Percentiles rank a stretch among this genome's conserved stretches.
These are phyloP conservation scores for Kodamaea ohmeri DNA, from an alignment of 1,139 yeast species.

Conservation along the genomic window DNA sequence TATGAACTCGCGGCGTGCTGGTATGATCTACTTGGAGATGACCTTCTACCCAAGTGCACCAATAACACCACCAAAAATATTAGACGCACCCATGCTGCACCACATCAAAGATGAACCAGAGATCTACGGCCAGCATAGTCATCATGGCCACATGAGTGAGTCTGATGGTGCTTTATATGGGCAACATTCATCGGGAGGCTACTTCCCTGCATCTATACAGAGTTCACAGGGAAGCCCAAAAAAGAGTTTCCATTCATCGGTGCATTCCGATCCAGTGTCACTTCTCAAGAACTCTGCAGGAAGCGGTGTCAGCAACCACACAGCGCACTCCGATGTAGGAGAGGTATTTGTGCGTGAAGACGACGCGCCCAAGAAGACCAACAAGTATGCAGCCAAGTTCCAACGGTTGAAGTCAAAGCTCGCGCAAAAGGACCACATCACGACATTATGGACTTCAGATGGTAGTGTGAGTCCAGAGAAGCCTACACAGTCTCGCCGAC, in stretches of 20 bases:
- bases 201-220: slow-evolving; percentile 2
- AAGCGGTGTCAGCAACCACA: slow-evolving; percentile 2
- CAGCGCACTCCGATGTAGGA: slow-evolving; percentile 1
- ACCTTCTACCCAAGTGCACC: slow-evolving; percentile 78
- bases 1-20: slow-evolving; percentile 76
- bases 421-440: slow-evolving; percentile 37
- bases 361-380: slow-evolving; percentile 16
- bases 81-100: slow-evolving; percentile 4
- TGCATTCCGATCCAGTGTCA: slow-evolving; percentile 1
- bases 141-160: too few relatives aligned
- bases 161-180: too few relatives aligned
- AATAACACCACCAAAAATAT: slow-evolving; percentile 41
- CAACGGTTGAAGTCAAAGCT: slow-evolving; percentile 33
- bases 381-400: slow-evolving; percentile 28
- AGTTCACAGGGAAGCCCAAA: slow-evolving; percentile 8
- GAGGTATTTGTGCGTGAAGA: slow-evolving; percentile 19
- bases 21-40: slow-evolving; percentile 85
- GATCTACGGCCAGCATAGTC: not conserved
- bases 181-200: not conserved
- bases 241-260: slow-evolving; percentile 1
- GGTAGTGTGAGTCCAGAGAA: slow-evolving; percentile 7
- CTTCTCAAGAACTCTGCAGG: slow-evolving; percentile 7
- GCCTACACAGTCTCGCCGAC: not conserved
- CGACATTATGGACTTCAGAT: slow-evolving; percentile 22
- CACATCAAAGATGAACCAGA: slow-evolving; percentile 9